Base-by-base conservation (phyloP, 352 stramenopile species). In the Pythium dissimile region DNA sequence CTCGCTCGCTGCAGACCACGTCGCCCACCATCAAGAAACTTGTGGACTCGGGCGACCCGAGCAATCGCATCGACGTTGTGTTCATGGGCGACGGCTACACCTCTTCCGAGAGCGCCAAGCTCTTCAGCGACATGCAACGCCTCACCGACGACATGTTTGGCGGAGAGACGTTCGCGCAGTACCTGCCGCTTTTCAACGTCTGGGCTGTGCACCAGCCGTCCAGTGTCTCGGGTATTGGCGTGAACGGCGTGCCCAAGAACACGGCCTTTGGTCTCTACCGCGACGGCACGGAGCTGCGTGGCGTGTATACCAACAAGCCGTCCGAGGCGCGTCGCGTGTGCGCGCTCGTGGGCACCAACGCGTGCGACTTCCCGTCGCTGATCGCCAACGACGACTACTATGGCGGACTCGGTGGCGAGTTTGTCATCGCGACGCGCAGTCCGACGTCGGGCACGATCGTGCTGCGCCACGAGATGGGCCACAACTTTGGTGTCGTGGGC, bases 61-160 rank as follows among this genome's bases (percentile, higher is more conserved):
- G 11, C 44, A 75, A 77, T 55, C 67, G 69, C 35, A 77, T 75
- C 45, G 69, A 75, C 45, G 60, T 80, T 11, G 67, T 80, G 15
- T 80, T 80, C 50, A 75, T 80, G 66, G 61, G 62, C 28, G 71
- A 80, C 48, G 71, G 67, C 16, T 80, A 80, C 69, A 75, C 67
- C 1, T 15, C 37, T 10, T n/a, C 5, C 24, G 67, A 80, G 35
- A 30, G 56, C 18, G 38, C 45, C n/a, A 21, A 26, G 13, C 76
- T 80, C 62, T 72, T 68, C 30, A 50, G 57, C 31, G 71, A 80
- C 63, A 73, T 77, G 1, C 9, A 63, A 31, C 67, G 67, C 1
- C 46, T 80, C 38, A 75, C 62, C 5, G 20, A 59, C 54, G 71
- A 80, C 32, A 75, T 76, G 46, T n/a, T n/a, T n/a, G n/a, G n/a